phyloP scores from a whole-genome alignment of 345 rosid genomes.

The Syzygium grande region DNA sequence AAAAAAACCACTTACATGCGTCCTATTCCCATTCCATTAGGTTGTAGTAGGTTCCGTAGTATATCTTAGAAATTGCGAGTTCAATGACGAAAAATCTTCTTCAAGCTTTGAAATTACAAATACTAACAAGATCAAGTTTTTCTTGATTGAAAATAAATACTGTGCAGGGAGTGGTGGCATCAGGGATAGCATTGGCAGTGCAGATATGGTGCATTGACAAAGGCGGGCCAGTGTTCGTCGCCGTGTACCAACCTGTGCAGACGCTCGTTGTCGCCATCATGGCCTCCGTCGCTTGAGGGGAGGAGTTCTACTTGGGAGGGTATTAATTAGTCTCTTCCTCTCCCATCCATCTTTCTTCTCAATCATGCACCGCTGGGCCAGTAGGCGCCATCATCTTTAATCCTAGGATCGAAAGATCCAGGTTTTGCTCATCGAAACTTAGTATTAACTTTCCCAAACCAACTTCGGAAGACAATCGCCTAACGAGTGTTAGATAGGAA shows the following conservation, averaged over 20 bases:
- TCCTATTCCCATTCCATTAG: neutral
- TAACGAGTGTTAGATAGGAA: neutral
- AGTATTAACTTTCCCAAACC: neutral
- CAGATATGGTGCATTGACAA: constrained; percentile 99
- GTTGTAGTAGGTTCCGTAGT: neutral
- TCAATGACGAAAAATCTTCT: neutral
- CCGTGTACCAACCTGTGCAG: constrained; percentile 97
- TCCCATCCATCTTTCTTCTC: neutral
- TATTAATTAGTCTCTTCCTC: constrained; percentile 12
- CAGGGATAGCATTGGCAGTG: constrained; percentile 95
- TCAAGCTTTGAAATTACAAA: neutral
- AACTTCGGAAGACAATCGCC: neutral
- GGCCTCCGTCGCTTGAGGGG: constrained; percentile 86
- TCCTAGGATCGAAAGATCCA: neutral
- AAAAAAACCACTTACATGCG: neutral
- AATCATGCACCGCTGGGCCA: neutral
- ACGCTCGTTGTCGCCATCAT: constrained; percentile 92
- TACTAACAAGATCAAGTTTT: neutral
- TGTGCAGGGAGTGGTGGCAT: constrained; percentile 93
- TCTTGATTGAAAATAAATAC: neutral
- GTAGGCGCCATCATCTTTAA: neutral
- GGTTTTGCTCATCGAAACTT: neutral
- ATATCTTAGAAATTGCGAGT: neutral
- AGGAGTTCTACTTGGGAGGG: constrained; percentile 99
- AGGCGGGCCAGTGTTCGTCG: constrained; percentile 99